Base-by-base conservation (phyloP, 495 filamentous ascomycete species). In the Penicillium verhagenii region DNA sequence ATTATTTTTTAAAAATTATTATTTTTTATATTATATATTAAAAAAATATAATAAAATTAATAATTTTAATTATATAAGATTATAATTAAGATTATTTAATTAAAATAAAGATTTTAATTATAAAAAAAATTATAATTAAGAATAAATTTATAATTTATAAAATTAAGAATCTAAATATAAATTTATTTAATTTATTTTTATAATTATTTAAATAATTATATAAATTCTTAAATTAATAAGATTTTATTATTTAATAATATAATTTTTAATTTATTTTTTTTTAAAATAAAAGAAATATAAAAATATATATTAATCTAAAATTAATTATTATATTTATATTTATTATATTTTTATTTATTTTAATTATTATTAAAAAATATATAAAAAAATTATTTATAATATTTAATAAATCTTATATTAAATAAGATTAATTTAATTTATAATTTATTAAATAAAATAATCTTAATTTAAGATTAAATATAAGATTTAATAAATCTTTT, bases 281-380 rank as follows among this genome's bases (percentile, higher is more conserved):
- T 45, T 24, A 23, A 45, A 20, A n/a, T 45, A 25, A 25, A 45
- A 23, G 2, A 14, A 45, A 45, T 25, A 23, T 23, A 2, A 23
- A 45, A 3, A 3, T 23, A 25, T 23, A n/a, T 19, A 25, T 45
- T 45, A 45, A 45, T 45, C 19, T 45, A 23, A 45, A 45, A 45
- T 45, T 4, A n/a, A n/a, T 9, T 4, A 45, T 25, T 24, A 19
- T 44, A 40, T 50, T 47, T 31, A 26, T 39, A 48, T 25, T 56
- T 60, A 54, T 9, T 33, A 50, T 49, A 55, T 38, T 31, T 5
- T 21, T 60, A 61, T 16, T 50, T 29, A 35, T 50, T 11, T 13
- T n/a, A 19, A n/a, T 39, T n/a, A 39, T 42, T n/a, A n/a, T n/a
- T n/a, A n/a, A n/a, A n/a, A n/a, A 56, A 43, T 60, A 56, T 50